These are phyloP conservation scores for Berkeleyomyces basicola DNA, from an alignment of 2,329 filamentous ascomycete genomes.

Conservation along the genomic window DNA sequence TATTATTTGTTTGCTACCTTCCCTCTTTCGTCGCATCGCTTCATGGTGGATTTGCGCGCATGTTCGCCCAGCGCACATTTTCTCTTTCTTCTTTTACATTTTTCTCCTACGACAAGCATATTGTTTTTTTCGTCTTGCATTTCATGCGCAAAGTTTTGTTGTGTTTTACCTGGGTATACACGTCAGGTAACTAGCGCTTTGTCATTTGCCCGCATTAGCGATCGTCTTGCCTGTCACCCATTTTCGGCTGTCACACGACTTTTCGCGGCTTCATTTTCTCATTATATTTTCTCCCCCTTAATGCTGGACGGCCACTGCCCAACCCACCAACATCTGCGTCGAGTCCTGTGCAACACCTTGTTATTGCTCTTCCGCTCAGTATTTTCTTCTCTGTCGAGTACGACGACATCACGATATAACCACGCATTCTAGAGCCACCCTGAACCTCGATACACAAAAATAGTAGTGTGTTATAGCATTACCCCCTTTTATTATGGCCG, in stretches of 20 bases:
- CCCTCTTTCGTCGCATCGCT: background rate
- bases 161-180: background rate
- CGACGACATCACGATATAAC: no score
- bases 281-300: background rate
- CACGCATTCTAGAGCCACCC: no score
- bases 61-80: background rate
- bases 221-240: background rate
- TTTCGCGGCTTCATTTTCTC: background rate
- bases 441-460: background rate
- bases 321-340: background rate
- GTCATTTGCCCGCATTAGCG: background rate
- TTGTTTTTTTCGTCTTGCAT: background rate
- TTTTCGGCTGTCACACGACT: background rate
- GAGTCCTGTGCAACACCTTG: background rate
- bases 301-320: background rate
- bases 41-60: background rate
- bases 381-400: background rate
- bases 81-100: background rate
- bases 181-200: background rate
- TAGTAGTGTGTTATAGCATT: background rate
- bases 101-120: background rate
- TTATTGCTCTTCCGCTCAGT: background rate
- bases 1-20: background rate
- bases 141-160: background rate
- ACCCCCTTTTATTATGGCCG: slow-evolving; percentile 21